Conservation (phyloP, 2,329 filamentous ascomycete species). For the Neobulgaria alba region DNA sequence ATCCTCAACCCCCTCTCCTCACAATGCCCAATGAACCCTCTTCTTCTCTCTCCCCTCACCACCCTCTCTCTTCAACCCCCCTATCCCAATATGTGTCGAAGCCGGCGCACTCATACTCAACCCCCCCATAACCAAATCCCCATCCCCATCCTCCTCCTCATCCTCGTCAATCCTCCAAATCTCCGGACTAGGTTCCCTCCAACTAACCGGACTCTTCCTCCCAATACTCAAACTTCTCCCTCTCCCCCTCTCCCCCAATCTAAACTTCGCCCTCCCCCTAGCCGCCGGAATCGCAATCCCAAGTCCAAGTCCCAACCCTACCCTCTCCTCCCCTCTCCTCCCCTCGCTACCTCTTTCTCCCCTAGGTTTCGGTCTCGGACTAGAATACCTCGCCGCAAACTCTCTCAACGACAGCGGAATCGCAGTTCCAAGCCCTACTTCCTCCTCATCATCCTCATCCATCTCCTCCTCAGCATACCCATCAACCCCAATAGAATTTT, state of each 20-base stretch:
- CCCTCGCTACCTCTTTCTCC: not conserved
- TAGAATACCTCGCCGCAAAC: slow-evolving; percentile 15
- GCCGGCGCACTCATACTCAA: slow-evolving; percentile 13
- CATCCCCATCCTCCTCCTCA: slow-evolving; percentile 17
- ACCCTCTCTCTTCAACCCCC: slow-evolving; percentile 11
- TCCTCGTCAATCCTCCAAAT: slow-evolving; percentile 27
- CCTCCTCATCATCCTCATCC: slow-evolving; percentile 16
- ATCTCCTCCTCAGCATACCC: slow-evolving; percentile 3
- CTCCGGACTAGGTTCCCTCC: slow-evolving; percentile 27
- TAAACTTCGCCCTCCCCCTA: slow-evolving; percentile 22
- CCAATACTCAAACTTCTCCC: slow-evolving; percentile 20
- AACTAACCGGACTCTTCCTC: slow-evolving; percentile 22
- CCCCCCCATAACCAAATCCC: slow-evolving; percentile 3
- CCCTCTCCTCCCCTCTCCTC: not conserved
- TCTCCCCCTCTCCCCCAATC: slow-evolving; percentile 19
- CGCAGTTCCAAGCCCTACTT: slow-evolving; percentile 17
- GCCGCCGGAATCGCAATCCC: slow-evolving; percentile 18
- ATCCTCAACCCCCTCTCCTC: no score
- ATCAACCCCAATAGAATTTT: no score
- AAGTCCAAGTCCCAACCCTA: slow-evolving; percentile 18
- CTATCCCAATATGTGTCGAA: slow-evolving; percentile 8
- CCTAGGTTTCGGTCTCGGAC: slow-evolving; percentile 8
- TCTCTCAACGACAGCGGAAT: slow-evolving; percentile 25
- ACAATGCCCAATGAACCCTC: slow-evolving; percentile 26
- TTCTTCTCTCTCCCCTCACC: slow-evolving; percentile 24